phyloP scores from a whole-genome alignment of 2,329 filamentous ascomycete genomes.

The Colletotrichum costaricense region DNA sequence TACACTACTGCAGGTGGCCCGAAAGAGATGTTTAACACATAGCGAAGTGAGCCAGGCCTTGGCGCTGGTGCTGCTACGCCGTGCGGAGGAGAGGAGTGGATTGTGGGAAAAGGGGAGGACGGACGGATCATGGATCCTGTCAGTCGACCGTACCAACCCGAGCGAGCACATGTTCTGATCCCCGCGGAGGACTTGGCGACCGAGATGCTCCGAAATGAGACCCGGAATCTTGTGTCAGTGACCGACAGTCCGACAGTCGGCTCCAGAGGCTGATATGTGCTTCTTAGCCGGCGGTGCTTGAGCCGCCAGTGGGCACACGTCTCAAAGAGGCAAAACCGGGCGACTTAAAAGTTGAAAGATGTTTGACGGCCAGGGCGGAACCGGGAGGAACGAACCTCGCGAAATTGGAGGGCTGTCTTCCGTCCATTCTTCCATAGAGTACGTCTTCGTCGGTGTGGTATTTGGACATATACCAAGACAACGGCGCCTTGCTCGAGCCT shows the following conservation, averaged over 20 bases:
- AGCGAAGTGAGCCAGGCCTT: constrained; percentile 16
- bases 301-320: constrained; percentile 20
- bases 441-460: background rate
- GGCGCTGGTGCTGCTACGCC: background rate
- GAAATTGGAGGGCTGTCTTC: background rate
- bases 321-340: constrained; percentile 17
- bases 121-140: constrained; percentile 23
- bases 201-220: constrained; percentile 34
- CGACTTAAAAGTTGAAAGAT: constrained; percentile 18
- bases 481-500: constrained; percentile 22
- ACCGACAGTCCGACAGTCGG: constrained; percentile 34
- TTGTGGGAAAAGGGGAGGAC: background rate
- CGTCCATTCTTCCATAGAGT: background rate
- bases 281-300: constrained; percentile 20
- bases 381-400: background rate
- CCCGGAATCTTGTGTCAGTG: constrained; percentile 27
- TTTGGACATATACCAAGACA: background rate
- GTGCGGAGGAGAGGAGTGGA: constrained; percentile 8
- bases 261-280: constrained; percentile 13
- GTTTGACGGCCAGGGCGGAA: constrained; percentile 15
- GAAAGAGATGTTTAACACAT: constrained; percentile 15
- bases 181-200: constrained; percentile 28
- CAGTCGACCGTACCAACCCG: constrained; percentile 23
- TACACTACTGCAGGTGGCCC: constrained; percentile 31
- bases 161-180: constrained; percentile 9